These are phyloP conservation scores for Pichia exigua DNA, from an alignment of 805 yeast genomes.

Conservation along the genomic window DNA sequence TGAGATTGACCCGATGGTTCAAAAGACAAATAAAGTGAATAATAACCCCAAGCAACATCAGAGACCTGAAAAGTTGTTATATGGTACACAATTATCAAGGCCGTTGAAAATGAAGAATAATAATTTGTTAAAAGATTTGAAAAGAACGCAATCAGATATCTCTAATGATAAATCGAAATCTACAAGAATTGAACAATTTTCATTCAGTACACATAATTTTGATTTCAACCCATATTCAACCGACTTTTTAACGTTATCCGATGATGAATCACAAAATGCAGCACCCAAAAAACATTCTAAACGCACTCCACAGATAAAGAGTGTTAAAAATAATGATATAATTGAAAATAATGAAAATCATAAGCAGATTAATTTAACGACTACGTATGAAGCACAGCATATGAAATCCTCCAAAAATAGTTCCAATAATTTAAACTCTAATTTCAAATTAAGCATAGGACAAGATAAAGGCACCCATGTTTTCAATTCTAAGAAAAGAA, in stretches of 20 bases:
- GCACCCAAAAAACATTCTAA: neutral
- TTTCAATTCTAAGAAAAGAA: neutral
- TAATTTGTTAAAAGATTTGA: neutral
- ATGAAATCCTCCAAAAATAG: neutral
- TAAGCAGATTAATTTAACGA: neutral
- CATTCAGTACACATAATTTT: neutral
- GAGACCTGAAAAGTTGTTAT: neutral
- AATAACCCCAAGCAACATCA: neutral
- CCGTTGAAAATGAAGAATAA: neutral
- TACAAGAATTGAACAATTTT: neutral
- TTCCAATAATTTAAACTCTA: neutral
- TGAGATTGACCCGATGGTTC: neutral
- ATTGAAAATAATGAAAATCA: neutral
- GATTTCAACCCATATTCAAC: conserved; percentile 5
- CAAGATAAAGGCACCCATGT: neutral
- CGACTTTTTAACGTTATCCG: conserved; percentile 5
- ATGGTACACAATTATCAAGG: neutral
- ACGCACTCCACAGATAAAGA: neutral
- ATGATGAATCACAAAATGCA: conserved; percentile 2
- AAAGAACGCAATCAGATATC: neutral
- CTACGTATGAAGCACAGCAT: neutral
- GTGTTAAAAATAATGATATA: neutral
- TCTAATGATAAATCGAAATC: neutral
- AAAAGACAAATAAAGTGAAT: neutral
- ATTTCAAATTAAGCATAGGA: neutral